phyloP scores from a whole-genome alignment of 129 eudicot genomes.

The Pseudognaphalium luteoalbum region DNA sequence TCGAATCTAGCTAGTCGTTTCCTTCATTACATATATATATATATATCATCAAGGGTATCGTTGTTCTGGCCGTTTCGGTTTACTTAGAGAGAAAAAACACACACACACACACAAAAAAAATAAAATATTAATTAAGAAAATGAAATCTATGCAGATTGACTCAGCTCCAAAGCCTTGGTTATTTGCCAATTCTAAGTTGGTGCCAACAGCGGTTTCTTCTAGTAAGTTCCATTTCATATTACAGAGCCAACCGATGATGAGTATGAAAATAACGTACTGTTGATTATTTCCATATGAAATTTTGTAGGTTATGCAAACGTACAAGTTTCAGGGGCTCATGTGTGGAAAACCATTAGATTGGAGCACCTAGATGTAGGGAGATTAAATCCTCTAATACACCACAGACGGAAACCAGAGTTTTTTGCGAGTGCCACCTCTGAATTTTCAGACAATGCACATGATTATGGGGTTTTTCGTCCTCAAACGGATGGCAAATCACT shows the following conservation, averaged over 20 bases:
- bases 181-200: neutral
- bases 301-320: conserved; percentile 8
- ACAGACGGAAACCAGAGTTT: conserved; percentile 3
- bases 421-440: conserved; percentile 5
- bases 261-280: no score
- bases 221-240: conserved; percentile 4
- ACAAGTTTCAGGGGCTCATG: conserved; percentile 18
- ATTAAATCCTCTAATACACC: neutral
- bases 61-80: neutral
- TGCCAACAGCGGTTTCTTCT: neutral
- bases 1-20: neutral
- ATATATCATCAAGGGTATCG: neutral
- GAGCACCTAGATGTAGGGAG: neutral
- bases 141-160: conserved; percentile 23
- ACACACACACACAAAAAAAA: no score
- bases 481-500: conserved; percentile 10
- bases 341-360: conserved; percentile 9
- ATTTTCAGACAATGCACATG: conserved; percentile 9
- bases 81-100: neutral
- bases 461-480: conserved; percentile 2
- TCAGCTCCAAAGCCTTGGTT: conserved; percentile 3
- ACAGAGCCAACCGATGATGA: no score
- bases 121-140: neutral
- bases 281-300: no score
- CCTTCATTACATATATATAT: neutral